phyloP scores from a whole-genome alignment of 140 eudicot genomes.

The Flaveria floridana region DNA sequence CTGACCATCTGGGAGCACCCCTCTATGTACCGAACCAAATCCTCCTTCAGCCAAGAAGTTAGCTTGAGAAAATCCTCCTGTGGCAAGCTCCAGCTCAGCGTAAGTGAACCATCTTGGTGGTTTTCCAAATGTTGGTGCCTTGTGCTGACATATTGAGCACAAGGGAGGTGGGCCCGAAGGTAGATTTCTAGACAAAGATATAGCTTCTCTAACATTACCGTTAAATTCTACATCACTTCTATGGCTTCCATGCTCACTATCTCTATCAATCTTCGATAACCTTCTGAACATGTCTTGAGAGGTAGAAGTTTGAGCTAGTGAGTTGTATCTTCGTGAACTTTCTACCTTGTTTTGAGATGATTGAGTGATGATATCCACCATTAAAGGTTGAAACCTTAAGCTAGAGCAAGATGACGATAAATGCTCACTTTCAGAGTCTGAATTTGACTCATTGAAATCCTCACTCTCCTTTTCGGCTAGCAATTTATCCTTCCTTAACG shows the following conservation, averaged over 20 bases:
- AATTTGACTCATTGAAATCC: constrained; percentile 53
- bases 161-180: constrained; percentile 88
- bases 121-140: constrained; percentile 88
- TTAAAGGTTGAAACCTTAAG: constrained; percentile 78
- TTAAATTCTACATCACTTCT: constrained; percentile 55
- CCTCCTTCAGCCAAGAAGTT: constrained; percentile 98
- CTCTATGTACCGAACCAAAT: constrained; percentile 90
- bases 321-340: constrained; percentile 32
- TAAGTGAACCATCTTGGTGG: constrained; percentile 87
- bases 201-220: constrained; percentile 75
- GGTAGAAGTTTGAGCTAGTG: constrained; percentile 34
- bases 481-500: constrained; percentile 47
- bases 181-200: constrained; percentile 56
- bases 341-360: constrained; percentile 42
- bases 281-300: constrained; percentile 44
- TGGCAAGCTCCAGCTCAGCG: constrained; percentile 91
- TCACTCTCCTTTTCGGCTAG: constrained; percentile 38
- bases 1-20: constrained; percentile 85
- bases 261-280: constrained; percentile 53
- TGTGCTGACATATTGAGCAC: constrained; percentile 93
- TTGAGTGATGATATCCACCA: constrained; percentile 48
- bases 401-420: constrained; percentile 59
- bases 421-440: constrained; percentile 65
- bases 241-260: constrained; percentile 49
- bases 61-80: constrained; percentile 81